phyloP scores from a whole-genome alignment of 192 early-diverging fungal species.

The Haplosporangium gracile region DNA sequence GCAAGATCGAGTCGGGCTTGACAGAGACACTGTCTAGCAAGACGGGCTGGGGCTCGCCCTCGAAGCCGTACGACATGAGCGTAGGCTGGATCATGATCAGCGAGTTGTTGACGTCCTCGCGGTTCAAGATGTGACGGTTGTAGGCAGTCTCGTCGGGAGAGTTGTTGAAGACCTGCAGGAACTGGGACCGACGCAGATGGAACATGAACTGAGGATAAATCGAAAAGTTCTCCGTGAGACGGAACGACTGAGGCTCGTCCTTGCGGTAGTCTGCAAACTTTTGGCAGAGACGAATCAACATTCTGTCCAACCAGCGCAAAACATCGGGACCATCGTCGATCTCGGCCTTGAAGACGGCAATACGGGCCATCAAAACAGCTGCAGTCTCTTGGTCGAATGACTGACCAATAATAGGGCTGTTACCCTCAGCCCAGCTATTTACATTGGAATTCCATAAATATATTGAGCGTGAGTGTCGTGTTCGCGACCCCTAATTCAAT shows the following conservation, averaged over 20 bases:
- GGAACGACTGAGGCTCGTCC: conserved; percentile 95
- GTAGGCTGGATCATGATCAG: conserved; percentile 99
- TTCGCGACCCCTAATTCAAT: background rate
- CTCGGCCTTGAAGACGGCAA: conserved; percentile 97
- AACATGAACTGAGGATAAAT: conserved; percentile 99
- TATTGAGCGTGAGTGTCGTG: background rate
- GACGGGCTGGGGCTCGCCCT: conserved; percentile 90
- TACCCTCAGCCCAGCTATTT: conserved; percentile 77
- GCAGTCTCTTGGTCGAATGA: conserved; percentile 99
- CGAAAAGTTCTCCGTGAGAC: conserved; percentile 92
- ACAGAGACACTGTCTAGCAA: conserved; percentile 98
- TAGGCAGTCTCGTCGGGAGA: conserved; percentile 98
- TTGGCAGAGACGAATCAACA: conserved; percentile 98
- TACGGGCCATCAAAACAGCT: conserved; percentile 97
- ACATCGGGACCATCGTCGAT: conserved; percentile 98
- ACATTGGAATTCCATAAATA: background rate
- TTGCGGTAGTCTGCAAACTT: conserved; percentile 97
- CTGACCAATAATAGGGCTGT: conserved; percentile 86
- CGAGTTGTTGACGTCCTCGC: conserved; percentile 97
- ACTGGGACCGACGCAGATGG: conserved; percentile 96
- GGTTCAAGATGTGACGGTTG: conserved; percentile 93
- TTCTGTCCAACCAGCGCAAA: conserved; percentile 96
- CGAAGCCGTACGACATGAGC: conserved; percentile 92
- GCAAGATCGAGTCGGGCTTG: conserved; percentile 91
- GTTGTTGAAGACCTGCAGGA: conserved; percentile 99